Evolutionary conservation across 2,329 filamentous ascomycete species (phyloP).

Genomic region (Verticillium zaregamsianum): DNA sequence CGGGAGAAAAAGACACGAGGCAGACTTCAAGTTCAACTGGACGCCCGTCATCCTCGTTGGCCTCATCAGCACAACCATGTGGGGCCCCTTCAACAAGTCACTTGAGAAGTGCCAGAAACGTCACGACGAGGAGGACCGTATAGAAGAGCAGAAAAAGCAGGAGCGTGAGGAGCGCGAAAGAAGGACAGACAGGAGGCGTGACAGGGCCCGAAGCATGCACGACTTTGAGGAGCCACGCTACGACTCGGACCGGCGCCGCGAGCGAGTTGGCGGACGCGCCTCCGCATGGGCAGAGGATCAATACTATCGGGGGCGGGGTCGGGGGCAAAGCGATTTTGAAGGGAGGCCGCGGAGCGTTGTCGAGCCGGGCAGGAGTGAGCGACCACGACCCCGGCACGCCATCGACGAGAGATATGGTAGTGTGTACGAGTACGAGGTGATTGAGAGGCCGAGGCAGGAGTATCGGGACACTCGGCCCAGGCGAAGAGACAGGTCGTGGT

Average conservation of each 20-base stretch:
- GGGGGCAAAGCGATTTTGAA: not conserved
- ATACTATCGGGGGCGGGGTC: not conserved
- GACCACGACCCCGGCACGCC: not conserved
- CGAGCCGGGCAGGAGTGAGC: not conserved
- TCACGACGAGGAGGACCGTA: slow-evolving; percentile 9
- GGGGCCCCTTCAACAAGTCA: slow-evolving; percentile 36
- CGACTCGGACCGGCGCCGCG: not conserved
- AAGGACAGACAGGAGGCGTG: too few species aligned
- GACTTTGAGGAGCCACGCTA: not conserved
- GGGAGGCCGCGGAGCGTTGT: not conserved
- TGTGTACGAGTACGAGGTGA: not conserved
- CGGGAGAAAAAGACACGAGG: slow-evolving; percentile 32
- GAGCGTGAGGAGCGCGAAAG: not conserved
- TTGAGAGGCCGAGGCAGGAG: not conserved
- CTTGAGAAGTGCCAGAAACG: slow-evolving; percentile 20
- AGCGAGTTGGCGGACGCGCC: not conserved
- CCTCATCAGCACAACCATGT: slow-evolving; percentile 27
- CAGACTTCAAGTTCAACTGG: slow-evolving; percentile 36
- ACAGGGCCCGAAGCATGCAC: not conserved
- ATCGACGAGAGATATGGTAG: not conserved
- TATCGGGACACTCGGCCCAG: not conserved
- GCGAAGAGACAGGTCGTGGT: not conserved
- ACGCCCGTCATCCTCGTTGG: slow-evolving; percentile 33
- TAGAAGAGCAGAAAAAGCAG: slow-evolving; percentile 8
- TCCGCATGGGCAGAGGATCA: not conserved